phyloP scores from a whole-genome alignment of 2,329 filamentous ascomycete species.

The Diaporthe batatas region DNA sequence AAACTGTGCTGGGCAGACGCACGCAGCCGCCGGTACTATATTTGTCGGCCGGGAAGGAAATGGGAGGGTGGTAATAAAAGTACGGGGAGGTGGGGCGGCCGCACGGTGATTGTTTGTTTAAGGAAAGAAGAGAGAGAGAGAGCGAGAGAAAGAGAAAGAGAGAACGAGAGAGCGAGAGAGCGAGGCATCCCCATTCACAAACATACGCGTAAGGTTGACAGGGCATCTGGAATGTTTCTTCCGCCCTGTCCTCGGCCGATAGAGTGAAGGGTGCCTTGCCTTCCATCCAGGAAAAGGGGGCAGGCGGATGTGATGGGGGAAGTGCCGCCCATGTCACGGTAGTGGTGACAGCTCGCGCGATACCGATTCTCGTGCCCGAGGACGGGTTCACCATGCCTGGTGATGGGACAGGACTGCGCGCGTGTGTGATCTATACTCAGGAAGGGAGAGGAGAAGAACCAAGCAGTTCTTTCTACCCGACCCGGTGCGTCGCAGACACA shows the following conservation, averaged over 20 bases:
- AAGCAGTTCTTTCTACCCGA: neutral
- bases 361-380: neutral
- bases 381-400: conserved; percentile 19
- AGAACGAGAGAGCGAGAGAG: neutral
- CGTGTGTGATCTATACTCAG: conserved; percentile 11
- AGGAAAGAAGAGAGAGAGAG: neutral
- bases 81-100: neutral
- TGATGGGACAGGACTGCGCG: conserved; percentile 9
- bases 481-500: neutral
- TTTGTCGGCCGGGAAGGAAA: conserved; percentile 20
- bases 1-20: conserved; percentile 3
- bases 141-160: neutral
- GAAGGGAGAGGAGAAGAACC: no score
- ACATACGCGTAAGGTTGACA: neutral
- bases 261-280: neutral
- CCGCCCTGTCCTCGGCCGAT: neutral
- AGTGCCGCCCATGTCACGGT: conserved; percentile 9
- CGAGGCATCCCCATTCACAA: neutral
- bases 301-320: neutral
- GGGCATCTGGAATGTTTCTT: conserved; percentile 6
- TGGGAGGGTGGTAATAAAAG: neutral
- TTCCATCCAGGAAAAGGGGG: conserved; percentile 5
- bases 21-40: conserved; percentile 16
- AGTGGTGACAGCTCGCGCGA: conserved; percentile 11
- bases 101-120: neutral